A percentile compares a stretch with the other conserved stretches of the same genome.
Conservation (phyloP, 2,329 filamentous ascomycete genomes). For the Phaeoacremonium minimum region DNA sequence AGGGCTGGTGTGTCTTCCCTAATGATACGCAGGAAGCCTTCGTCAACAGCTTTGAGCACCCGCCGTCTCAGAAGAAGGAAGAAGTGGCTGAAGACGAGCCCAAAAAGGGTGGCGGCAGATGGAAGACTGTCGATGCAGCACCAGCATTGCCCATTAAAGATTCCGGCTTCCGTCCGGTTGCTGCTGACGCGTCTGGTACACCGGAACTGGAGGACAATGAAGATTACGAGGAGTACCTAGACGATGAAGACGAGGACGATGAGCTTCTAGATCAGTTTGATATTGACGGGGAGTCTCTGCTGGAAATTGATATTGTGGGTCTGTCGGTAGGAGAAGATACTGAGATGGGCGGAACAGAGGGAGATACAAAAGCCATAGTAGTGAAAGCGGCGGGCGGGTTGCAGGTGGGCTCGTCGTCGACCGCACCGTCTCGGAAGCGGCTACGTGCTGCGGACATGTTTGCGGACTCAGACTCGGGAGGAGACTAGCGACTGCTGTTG, state of each 20-base stretch:
- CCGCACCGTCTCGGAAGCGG: constrained; percentile 46
- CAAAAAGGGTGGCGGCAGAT: constrained; percentile 34
- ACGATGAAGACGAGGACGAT: constrained; percentile 45
- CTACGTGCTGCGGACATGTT: constrained; percentile 85
- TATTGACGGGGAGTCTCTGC: constrained; percentile 35
- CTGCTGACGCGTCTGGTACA: constrained; percentile 5
- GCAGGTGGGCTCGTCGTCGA: constrained; percentile 16
- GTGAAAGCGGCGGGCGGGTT: constrained; percentile 14
- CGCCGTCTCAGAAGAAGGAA: constrained; percentile 42
- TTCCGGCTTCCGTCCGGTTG: constrained; percentile 19
- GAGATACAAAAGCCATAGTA: constrained; percentile 17
- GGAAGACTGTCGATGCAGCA: constrained; percentile 44
- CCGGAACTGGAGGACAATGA: constrained; percentile 10
- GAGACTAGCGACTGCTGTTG: constrained; percentile 19
- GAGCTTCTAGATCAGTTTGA: constrained; percentile 42
- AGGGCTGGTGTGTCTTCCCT: constrained; percentile 69
- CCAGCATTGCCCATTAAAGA: constrained; percentile 16
- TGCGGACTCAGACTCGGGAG: constrained; percentile 62
- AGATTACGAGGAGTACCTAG: constrained; percentile 25
- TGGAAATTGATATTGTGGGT: constrained; percentile 44
- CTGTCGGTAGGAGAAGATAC: constrained; percentile 24
- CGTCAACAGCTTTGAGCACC: constrained; percentile 65
- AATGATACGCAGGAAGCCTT: constrained; percentile 70
- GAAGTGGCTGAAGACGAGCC: constrained; percentile 25
- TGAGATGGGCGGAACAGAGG: constrained; percentile 8